phyloP scores from a whole-genome alignment of 768 basidiomycete genomes.

The Jaapia argillacea region DNA sequence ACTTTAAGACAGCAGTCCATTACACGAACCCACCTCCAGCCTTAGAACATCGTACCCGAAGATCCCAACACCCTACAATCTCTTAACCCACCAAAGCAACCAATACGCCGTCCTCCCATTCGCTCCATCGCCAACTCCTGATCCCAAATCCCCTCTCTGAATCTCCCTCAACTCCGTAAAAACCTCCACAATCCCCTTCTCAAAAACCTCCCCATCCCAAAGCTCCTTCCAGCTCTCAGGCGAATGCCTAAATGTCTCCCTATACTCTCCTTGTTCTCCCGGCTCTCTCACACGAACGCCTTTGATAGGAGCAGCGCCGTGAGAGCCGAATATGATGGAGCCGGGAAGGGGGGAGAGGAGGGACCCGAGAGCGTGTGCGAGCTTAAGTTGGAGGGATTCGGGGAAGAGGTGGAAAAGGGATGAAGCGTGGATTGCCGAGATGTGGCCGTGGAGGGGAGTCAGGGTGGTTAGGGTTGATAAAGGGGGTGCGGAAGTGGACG shows the following conservation, averaged over 20 bases:
- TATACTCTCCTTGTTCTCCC: slow-evolving; percentile 5
- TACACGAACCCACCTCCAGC: no score
- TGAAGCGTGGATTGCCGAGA: slow-evolving; percentile 39
- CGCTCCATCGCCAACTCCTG: no score
- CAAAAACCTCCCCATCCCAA: slow-evolving; percentile 26
- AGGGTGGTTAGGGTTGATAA: slow-evolving; percentile 28
- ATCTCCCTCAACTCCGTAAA: no score
- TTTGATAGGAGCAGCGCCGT: slow-evolving; percentile 23
- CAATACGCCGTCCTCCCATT: no score
- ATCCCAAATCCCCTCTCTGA: no score
- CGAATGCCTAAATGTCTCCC: slow-evolving; percentile 25
- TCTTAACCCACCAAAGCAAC: no score
- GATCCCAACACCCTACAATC: no score
- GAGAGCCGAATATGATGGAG: slow-evolving; percentile 35
- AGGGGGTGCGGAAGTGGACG: slow-evolving; percentile 10
- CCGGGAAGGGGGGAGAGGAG: slow-evolving; percentile 32
- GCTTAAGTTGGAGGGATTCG: slow-evolving; percentile 25
- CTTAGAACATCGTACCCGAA: no score
- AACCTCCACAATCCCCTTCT: slow-evolving; percentile 22
- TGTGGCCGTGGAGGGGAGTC: slow-evolving; percentile 32
- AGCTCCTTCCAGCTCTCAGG: slow-evolving; percentile 25
- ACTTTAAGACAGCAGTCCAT: no score
- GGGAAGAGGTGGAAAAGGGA: slow-evolving; percentile 42
- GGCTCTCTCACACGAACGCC: no score
- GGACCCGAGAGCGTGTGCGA: slow-evolving; percentile 32